Evolutionary conservation across 2,329 filamentous ascomycete species (phyloP).

Genomic region (Xylaria sp.): DNA sequence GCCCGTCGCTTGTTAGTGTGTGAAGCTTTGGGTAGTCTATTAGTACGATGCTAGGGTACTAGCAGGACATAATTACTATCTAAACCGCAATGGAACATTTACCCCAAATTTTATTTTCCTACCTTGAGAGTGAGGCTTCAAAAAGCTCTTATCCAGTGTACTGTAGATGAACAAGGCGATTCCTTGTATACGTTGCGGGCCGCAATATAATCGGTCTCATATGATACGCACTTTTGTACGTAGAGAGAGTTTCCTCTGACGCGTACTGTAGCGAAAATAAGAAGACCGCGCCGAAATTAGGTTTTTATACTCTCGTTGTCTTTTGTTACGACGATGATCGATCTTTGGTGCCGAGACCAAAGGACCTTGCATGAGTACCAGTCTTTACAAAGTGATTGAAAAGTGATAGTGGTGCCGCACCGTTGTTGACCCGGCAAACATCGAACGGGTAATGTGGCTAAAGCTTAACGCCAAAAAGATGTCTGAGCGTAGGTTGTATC

Average conservation of each 20-base stretch:
- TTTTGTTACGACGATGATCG: too few relatives aligned
- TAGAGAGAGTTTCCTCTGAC: not conserved
- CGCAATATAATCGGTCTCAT: not conserved
- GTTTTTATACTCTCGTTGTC: too few relatives aligned
- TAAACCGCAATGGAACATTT: not conserved
- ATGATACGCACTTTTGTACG: not conserved
- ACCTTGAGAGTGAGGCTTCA: not conserved
- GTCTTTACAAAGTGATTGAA: not conserved
- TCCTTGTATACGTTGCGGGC: constrained; percentile 4
- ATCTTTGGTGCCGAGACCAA: too few relatives aligned
- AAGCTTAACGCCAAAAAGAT: constrained; percentile 8
- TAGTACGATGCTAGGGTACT: too few relatives aligned
- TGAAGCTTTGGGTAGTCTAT: not conserved
- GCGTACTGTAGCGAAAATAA: not conserved
- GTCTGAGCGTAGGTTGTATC: not conserved
- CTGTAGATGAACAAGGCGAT: not conserved
- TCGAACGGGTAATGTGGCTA: not conserved
- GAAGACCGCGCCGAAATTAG: not conserved
- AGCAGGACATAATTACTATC: constrained; percentile 3
- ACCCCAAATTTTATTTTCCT: constrained; percentile 1
- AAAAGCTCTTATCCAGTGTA: not conserved
- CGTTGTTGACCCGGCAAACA: not conserved
- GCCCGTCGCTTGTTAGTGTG: not conserved
- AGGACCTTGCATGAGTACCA: too few relatives aligned
- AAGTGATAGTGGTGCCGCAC: not conserved